These are phyloP conservation scores for Trypanosoma platydactyli DNA, from an alignment of 208 protist genomes.

Conservation along the genomic window DNA sequence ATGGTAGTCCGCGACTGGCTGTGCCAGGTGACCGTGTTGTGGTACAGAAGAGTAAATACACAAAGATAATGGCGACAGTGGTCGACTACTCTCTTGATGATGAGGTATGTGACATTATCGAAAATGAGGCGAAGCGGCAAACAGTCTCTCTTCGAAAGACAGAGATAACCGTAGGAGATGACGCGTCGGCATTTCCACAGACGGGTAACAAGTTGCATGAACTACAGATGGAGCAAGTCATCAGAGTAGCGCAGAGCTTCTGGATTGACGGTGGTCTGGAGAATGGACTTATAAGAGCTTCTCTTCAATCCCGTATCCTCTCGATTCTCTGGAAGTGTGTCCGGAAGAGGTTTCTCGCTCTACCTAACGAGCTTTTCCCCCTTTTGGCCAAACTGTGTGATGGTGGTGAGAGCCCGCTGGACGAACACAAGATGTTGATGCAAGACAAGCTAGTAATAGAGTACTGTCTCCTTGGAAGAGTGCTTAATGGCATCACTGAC, in stretches of 20 bases:
- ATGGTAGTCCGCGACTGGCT: constrained; percentile 54
- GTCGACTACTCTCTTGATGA: constrained; percentile 58
- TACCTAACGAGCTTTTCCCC: constrained; percentile 18
- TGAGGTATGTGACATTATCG: constrained; percentile 70
- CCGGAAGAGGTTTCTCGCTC: constrained; percentile 11
- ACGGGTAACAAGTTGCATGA: constrained; percentile 34
- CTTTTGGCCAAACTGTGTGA: constrained; percentile 24
- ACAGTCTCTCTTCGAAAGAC: constrained; percentile 68
- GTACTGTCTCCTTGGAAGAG: constrained; percentile 25
- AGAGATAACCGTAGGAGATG: constrained; percentile 47
- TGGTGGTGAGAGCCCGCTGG: constrained; percentile 9
- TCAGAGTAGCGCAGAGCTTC: constrained; percentile 20
- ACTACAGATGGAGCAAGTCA: constrained; percentile 39
- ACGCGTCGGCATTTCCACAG: constrained; percentile 41
- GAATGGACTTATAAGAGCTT: constrained; percentile 22
- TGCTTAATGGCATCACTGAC: background rate
- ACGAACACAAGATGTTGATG: constrained; percentile 15
- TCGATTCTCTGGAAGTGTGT: constrained; percentile 57
- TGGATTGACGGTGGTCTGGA: constrained; percentile 21
- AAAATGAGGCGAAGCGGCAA: constrained; percentile 37
- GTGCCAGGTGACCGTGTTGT: constrained; percentile 66
- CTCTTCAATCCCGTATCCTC: constrained; percentile 48
- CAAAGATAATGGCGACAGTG: constrained; percentile 41
- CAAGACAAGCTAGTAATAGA: constrained; percentile 32
- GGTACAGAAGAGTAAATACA: constrained; percentile 47